These are phyloP conservation scores for Debaryomyces nepalensis DNA, from an alignment of 1,139 yeast genomes.

Conservation along the genomic window DNA sequence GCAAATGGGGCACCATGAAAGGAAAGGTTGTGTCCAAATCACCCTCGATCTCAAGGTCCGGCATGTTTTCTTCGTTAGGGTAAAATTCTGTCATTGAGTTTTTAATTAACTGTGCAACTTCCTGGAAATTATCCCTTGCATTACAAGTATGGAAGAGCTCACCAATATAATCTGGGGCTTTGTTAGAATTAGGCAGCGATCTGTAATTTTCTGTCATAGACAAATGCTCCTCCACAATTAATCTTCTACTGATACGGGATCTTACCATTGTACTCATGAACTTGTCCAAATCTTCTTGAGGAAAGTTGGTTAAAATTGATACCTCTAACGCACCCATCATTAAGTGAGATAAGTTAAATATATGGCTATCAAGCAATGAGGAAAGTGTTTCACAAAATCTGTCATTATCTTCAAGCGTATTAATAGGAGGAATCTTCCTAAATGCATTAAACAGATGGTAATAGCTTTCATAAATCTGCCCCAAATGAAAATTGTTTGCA, in stretches of 20 bases:
- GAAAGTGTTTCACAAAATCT: slow-evolving; percentile 67
- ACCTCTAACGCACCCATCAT: slow-evolving; percentile 94
- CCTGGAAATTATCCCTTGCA: slow-evolving; percentile 66
- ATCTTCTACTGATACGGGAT: slow-evolving; percentile 85
- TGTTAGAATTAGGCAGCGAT: slow-evolving; percentile 45
- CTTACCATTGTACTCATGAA: slow-evolving; percentile 79
- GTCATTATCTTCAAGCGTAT: slow-evolving; percentile 72
- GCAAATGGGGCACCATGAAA: slow-evolving; percentile 83
- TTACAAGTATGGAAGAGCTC: slow-evolving; percentile 82
- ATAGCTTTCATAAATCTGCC: slow-evolving; percentile 86
- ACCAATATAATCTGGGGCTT: slow-evolving; percentile 76
- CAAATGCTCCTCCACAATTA: slow-evolving; percentile 88
- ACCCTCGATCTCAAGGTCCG: slow-evolving; percentile 77
- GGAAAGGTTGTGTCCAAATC: slow-evolving; percentile 66
- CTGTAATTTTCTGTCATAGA: slow-evolving; percentile 71
- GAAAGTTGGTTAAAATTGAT: slow-evolving; percentile 63
- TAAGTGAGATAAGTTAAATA: slow-evolving; percentile 79
- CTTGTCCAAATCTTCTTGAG: slow-evolving; percentile 65
- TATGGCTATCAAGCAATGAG: slow-evolving; percentile 73
- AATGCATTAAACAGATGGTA: slow-evolving; percentile 85
- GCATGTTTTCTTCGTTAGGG: slow-evolving; percentile 65
- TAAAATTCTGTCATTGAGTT: slow-evolving; percentile 50
- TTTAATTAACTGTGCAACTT: slow-evolving; percentile 55
- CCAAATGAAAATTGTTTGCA: slow-evolving; percentile 81
- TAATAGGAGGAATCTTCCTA: slow-evolving; percentile 70